Evolutionary conservation across 805 yeast species (phyloP).

Genomic region (Zygosaccharomyces kombuchaensis): DNA sequence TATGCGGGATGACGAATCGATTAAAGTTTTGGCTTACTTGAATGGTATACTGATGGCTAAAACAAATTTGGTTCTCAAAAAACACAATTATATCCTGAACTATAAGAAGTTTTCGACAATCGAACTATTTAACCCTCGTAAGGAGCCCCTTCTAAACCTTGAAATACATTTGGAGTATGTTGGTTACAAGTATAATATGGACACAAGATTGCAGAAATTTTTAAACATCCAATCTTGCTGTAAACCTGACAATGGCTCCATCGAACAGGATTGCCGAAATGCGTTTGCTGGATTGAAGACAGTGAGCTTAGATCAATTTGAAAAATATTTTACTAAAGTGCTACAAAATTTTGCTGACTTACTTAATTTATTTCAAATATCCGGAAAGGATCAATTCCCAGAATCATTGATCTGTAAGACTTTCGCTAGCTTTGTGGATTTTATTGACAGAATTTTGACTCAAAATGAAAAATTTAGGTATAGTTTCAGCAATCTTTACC

Average conservation of each 20-base stretch:
- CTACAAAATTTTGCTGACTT: conserved; percentile 40
- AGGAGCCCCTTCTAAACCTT: conserved; percentile 41
- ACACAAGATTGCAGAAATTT: conserved; percentile 49
- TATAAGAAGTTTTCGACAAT: conserved; percentile 41
- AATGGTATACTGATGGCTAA: conserved; percentile 63
- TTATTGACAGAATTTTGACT: conserved; percentile 59
- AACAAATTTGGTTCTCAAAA: conserved; percentile 48
- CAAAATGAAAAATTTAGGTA: conserved; percentile 60
- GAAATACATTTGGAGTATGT: conserved; percentile 61
- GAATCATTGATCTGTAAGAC: conserved; percentile 33
- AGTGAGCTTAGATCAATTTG: conserved; percentile 48
- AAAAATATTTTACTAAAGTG: conserved; percentile 60
- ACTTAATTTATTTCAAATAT: conserved; percentile 23
- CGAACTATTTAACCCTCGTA: conserved; percentile 43
- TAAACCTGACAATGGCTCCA: conserved; percentile 14
- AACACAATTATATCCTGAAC: conserved; percentile 45
- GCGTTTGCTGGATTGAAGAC: conserved; percentile 48
- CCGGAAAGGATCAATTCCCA: conserved; percentile 16
- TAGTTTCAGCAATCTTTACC: conserved; percentile 49
- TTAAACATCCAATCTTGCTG: conserved; percentile 42
- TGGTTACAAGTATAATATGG: conserved; percentile 63
- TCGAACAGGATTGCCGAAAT: conserved; percentile 37
- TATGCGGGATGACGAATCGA: conserved; percentile 46
- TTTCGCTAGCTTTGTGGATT: conserved; percentile 56
- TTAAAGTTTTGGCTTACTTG: conserved; percentile 52